A percentile compares a stretch with the other conserved stretches of the same genome.
Conservation (phyloP, 805 yeast species). For the Diddensiella santjacobensis region DNA sequence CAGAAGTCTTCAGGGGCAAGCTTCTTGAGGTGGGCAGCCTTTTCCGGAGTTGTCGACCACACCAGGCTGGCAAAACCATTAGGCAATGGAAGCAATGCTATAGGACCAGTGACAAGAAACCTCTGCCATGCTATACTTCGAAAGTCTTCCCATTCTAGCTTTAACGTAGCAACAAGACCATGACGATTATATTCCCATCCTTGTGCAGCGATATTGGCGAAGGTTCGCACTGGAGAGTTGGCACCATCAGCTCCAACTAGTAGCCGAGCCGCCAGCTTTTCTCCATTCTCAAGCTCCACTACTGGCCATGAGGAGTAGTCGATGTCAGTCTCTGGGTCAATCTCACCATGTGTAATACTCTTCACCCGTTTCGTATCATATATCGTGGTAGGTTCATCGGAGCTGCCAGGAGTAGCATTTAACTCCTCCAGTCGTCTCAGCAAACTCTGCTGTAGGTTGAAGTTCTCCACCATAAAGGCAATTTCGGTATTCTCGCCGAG, state of each 20-base stretch:
- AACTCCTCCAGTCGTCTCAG: conserved; percentile 50
- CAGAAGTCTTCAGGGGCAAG: conserved; percentile 61
- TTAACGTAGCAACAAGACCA: conserved; percentile 90
- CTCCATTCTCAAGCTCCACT: conserved; percentile 64
- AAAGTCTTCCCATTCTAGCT: conserved; percentile 66
- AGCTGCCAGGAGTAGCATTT: conserved; percentile 17
- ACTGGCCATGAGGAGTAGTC: conserved; percentile 64
- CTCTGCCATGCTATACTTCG: conserved; percentile 87
- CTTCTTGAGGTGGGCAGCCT: conserved; percentile 58
- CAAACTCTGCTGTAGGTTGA: conserved; percentile 76
- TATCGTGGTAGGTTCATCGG: conserved; percentile 1
- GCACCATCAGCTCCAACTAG: conserved; percentile 94
- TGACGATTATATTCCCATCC: conserved; percentile 90
- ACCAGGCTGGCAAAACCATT: conserved; percentile 85
- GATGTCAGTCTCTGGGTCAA: conserved; percentile 15
- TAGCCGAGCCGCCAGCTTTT: conserved; percentile 60
- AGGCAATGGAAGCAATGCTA: conserved; percentile 88
- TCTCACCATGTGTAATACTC: conserved; percentile 38
- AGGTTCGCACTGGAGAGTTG: conserved; percentile 85
- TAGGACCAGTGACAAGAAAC: conserved; percentile 85
- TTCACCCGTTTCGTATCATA: conserved; percentile 49
- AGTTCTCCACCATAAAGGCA: conserved; percentile 86
- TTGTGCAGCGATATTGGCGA: conserved; percentile 74
- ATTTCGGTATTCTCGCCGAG: conserved; percentile 35
- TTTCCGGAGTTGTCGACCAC: conserved; percentile 83